phyloP scores from a whole-genome alignment of 2,329 filamentous ascomycete species.

The Aspergillus puulaauensis region DNA sequence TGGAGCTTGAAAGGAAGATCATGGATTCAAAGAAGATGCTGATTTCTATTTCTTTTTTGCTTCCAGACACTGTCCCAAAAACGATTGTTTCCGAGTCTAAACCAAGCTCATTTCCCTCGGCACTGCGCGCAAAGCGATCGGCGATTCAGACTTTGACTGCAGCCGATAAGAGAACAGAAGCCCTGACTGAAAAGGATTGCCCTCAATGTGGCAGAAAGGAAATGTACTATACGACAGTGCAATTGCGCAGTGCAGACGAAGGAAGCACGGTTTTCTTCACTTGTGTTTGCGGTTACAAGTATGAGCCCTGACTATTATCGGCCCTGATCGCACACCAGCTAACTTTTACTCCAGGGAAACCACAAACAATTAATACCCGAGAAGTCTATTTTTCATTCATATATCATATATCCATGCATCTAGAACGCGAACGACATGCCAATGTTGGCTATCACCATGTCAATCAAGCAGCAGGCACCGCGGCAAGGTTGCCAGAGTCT shows the following conservation, averaged over 20 bases:
- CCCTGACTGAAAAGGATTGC: constrained; percentile 68
- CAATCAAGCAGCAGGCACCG: constrained; percentile 30
- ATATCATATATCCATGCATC: constrained; percentile 26
- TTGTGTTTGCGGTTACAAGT: constrained; percentile 85
- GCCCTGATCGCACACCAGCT: constrained; percentile 13
- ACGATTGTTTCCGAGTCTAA: constrained; percentile 82
- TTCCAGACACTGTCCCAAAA: constrained; percentile 69
- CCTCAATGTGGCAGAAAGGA: constrained; percentile 77
- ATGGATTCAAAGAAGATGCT: constrained; percentile 11
- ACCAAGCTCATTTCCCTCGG: constrained; percentile 83
- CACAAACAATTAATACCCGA: constrained; percentile 32
- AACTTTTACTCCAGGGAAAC: constrained; percentile 32
- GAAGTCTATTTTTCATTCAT: constrained; percentile 19
- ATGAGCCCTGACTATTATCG: constrained; percentile 35
- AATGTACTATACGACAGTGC: constrained; percentile 80
- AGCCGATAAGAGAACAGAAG: constrained; percentile 74
- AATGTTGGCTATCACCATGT: constrained; percentile 13
- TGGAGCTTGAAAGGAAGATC: neutral
- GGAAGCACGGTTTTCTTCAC: constrained; percentile 89
- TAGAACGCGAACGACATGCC: constrained; percentile 16
- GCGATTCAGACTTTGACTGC: constrained; percentile 78
- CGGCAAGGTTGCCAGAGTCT: constrained; percentile 41
- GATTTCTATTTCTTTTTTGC: constrained; percentile 12
- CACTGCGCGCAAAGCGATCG: constrained; percentile 83
- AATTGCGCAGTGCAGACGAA: constrained; percentile 91